These are phyloP conservation scores for Beauveria brongniartii DNA, from an alignment of 2,329 filamentous ascomycete species.

Conservation along the genomic window DNA sequence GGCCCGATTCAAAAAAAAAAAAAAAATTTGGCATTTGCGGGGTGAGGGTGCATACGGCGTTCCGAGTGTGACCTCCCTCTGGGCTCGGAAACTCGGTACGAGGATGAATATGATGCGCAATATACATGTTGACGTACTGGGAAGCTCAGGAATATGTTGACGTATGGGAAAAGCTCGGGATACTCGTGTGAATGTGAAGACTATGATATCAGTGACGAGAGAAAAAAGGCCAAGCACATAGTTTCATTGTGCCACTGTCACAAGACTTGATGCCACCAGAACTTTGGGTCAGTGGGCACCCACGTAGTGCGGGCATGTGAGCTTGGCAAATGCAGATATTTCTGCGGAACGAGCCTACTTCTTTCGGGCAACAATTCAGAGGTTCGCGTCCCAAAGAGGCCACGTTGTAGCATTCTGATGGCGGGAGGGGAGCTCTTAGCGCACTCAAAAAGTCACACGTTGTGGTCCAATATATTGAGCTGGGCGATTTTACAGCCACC, in stretches of 20 bases:
- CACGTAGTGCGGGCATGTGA: not conserved
- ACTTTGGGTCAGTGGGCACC: not conserved
- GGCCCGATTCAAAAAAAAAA: too few species aligned
- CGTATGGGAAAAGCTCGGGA: not conserved
- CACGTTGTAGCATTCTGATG: not conserved
- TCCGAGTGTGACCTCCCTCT: not conserved
- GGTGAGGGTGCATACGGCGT: not conserved
- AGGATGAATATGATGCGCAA: too few species aligned
- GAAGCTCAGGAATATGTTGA: not conserved
- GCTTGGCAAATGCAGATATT: not conserved
- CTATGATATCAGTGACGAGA: not conserved
- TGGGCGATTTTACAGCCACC: not conserved
- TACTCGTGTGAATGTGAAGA: not conserved
- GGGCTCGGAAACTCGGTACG: not conserved
- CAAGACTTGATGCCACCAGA: not conserved
- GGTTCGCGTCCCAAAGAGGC: not conserved
- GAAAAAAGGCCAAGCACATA: not conserved
- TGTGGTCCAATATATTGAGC: not conserved
- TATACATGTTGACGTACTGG: too few species aligned
- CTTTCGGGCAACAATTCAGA: not conserved
- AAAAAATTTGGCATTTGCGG: constrained; percentile 8
- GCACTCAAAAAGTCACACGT: not conserved
- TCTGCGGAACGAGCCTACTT: not conserved
- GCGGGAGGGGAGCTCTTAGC: not conserved
- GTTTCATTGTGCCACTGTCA: not conserved